Percentiles rank a stretch among this genome's conserved stretches.
Evolutionary conservation across 306 rosid species (phyloP).

Genomic region (Castanospermum australe): DNA sequence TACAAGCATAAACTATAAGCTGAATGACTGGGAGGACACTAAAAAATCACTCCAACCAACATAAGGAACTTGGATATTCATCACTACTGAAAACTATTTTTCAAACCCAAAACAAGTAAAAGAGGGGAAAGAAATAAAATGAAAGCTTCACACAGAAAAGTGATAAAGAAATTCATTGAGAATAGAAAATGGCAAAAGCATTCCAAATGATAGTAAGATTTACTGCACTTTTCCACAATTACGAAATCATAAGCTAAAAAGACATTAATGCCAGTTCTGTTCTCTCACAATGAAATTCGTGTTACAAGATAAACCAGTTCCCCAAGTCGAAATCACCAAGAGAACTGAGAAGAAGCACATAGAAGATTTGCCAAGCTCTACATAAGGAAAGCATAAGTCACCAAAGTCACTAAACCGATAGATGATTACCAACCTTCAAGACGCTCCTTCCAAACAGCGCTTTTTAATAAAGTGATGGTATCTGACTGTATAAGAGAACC

Average conservation of each 20-base stretch:
- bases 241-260: background rate
- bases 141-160: background rate
- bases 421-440: conserved; percentile 73
- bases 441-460: conserved; percentile 94
- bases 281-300: background rate
- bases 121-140: background rate
- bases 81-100: background rate
- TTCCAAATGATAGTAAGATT: background rate
- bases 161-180: background rate
- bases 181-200: background rate
- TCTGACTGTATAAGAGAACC: conserved; percentile 82
- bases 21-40: too few species aligned
- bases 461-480: conserved; percentile 75
- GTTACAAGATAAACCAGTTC: background rate
- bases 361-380: background rate
- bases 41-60: too few species aligned
- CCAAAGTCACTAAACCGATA: background rate
- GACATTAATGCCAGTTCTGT: background rate
- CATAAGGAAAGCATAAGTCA: background rate
- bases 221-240: background rate
- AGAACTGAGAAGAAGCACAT: background rate
- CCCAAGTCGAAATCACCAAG: background rate
- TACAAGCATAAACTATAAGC: too few species aligned
- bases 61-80: too few species aligned
- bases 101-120: background rate